These are phyloP conservation scores for Apiospora sp. DNA, from an alignment of 2,329 filamentous ascomycete species.

Conservation along the genomic window DNA sequence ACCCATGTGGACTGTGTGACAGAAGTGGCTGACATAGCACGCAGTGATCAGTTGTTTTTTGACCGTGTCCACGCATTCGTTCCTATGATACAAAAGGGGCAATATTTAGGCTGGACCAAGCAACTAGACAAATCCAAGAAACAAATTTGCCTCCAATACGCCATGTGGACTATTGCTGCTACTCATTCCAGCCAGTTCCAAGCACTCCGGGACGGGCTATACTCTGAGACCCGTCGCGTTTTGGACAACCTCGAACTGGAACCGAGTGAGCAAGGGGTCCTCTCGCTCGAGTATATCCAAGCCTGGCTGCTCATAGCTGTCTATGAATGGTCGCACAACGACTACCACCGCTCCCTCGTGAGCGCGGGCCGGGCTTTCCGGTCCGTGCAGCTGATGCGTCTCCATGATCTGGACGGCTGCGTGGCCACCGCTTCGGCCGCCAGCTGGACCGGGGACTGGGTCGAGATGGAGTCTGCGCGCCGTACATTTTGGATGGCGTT, in stretches of 20 bases:
- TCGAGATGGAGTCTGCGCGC: slow-evolving; percentile 29
- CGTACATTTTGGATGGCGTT: slow-evolving; percentile 33
- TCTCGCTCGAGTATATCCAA: slow-evolving; percentile 28
- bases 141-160: slow-evolving; percentile 38
- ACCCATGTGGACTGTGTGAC: no score
- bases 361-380: slow-evolving; percentile 30
- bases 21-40: not conserved
- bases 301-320: slow-evolving; percentile 29
- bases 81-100: slow-evolving; percentile 38
- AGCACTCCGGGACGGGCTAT: slow-evolving; percentile 33
- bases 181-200: slow-evolving; percentile 42
- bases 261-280: slow-evolving; percentile 2
- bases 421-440: slow-evolving; percentile 12
- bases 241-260: not conserved
- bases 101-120: slow-evolving; percentile 35
- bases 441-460: slow-evolving; percentile 28
- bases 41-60: slow-evolving; percentile 35
- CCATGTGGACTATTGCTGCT: slow-evolving; percentile 43
- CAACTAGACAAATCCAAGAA: slow-evolving; percentile 31
- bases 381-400: slow-evolving; percentile 28
- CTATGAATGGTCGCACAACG: slow-evolving; percentile 28
- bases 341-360: slow-evolving; percentile 28
- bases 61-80: slow-evolving; percentile 40
- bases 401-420: not conserved
- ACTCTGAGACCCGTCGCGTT: slow-evolving; percentile 37